These are phyloP conservation scores for Ganoderma meredithae DNA, from an alignment of 1,284 basidiomycete species.

Conservation along the genomic window DNA sequence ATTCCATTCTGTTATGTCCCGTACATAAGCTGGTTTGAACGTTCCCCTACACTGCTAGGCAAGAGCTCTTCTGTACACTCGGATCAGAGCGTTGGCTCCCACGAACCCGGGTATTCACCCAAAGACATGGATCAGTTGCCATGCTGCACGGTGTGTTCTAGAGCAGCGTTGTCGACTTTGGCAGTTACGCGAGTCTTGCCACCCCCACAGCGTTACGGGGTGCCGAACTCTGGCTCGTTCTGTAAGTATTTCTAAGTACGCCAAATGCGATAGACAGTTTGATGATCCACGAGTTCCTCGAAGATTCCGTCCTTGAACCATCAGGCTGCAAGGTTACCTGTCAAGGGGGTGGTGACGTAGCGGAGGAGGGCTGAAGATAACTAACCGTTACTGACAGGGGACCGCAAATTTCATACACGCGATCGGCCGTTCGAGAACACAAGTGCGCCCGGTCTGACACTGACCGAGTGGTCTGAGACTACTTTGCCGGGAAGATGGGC, in stretches of 20 bases:
- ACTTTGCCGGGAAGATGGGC: not conserved
- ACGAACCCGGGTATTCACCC: not conserved
- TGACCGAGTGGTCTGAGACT: constrained; percentile 1
- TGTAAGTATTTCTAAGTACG: not conserved
- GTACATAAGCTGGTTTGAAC: not conserved
- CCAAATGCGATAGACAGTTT: not conserved
- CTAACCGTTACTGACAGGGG: not conserved
- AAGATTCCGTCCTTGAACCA: not conserved
- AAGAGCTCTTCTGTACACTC: not conserved
- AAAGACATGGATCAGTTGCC: not conserved
- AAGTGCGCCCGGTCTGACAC: not conserved
- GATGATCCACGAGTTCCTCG: not conserved
- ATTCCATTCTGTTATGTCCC: not conserved
- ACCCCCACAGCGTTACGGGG: not conserved
- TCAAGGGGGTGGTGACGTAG: not conserved
- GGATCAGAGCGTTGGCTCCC: not conserved
- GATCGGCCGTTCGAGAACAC: not conserved
- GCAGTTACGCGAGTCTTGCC: not conserved
- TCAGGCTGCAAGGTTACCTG: not conserved
- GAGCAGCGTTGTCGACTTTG: not conserved
- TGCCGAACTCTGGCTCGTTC: not conserved
- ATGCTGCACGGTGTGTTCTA: not conserved
- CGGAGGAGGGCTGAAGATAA: not conserved
- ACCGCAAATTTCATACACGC: not conserved
- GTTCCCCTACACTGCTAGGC: not conserved